phyloP scores from a whole-genome alignment of 1,139 yeast genomes.

The Geotrichum histeridarum region DNA sequence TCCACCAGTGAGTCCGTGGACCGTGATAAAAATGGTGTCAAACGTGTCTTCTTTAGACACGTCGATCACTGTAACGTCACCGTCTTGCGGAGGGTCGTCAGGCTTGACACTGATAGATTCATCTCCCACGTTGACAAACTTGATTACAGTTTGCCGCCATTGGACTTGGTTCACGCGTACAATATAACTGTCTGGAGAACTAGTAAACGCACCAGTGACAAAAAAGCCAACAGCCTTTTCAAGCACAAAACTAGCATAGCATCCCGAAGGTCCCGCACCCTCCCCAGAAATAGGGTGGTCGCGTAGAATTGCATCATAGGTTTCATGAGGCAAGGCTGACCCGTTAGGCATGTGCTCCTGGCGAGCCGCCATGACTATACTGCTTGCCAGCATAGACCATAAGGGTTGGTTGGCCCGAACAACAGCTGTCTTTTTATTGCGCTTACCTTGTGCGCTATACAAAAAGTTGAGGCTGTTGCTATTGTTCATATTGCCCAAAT shows the following conservation, averaged over 20 bases:
- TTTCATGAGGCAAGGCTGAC: slow-evolving; percentile 13
- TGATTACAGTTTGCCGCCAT: slow-evolving; percentile 37
- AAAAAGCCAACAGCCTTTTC: slow-evolving; percentile 36
- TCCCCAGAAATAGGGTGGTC: slow-evolving; percentile 17
- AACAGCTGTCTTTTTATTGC: slow-evolving; percentile 15
- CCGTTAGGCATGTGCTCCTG: slow-evolving; percentile 26
- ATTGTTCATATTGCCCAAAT: slow-evolving; percentile 5
- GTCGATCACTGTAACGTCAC: slow-evolving; percentile 13
- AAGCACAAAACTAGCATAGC: slow-evolving; percentile 32
- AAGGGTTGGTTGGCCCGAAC: slow-evolving; percentile 35
- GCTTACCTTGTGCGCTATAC: slow-evolving; percentile 3
- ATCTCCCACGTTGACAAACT: slow-evolving; percentile 17
- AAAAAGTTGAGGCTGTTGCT: slow-evolving; percentile 8
- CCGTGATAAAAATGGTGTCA: slow-evolving; percentile 13
- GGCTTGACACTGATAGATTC: slow-evolving; percentile 18
- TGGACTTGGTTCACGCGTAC: slow-evolving; percentile 36
- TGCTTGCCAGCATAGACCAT: slow-evolving; percentile 39
- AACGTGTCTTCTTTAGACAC: slow-evolving; percentile 1
- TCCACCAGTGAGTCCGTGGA: slow-evolving; percentile 34
- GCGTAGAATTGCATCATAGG: slow-evolving; percentile 14
- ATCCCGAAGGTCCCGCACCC: slow-evolving; percentile 21
- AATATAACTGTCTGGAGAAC: slow-evolving; percentile 24
- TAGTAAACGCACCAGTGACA: slow-evolving; percentile 24
- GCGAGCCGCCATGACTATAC: slow-evolving; percentile 37
- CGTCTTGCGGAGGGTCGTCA: slow-evolving; percentile 12